These are phyloP conservation scores for Globisporangium polare DNA, from an alignment of 352 stramenopile genomes.

Conservation along the genomic window DNA sequence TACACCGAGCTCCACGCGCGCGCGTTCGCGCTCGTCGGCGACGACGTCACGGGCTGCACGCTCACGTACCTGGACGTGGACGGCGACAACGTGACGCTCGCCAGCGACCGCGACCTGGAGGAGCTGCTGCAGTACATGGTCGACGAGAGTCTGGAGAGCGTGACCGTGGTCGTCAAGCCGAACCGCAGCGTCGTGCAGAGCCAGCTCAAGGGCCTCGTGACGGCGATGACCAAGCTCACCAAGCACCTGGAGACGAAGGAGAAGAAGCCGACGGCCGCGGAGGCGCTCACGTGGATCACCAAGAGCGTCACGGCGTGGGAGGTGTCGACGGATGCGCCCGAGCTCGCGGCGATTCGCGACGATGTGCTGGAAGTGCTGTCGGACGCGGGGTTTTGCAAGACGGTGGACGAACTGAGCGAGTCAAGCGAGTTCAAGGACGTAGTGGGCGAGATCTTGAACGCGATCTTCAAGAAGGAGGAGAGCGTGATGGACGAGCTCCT, in stretches of 20 bases:
- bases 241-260: constrained; percentile 23
- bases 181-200: constrained; percentile 27
- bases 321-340: constrained; percentile 31
- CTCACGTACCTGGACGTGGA: constrained; percentile 39
- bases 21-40: neutral
- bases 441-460: constrained; percentile 22
- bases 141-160: constrained; percentile 1
- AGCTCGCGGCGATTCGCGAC: constrained; percentile 38
- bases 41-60: constrained; percentile 4
- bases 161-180: constrained; percentile 11
- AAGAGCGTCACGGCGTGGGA: constrained; percentile 40
- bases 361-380: constrained; percentile 38
- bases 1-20: neutral
- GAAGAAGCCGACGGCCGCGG: constrained; percentile 32
- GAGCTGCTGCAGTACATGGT: constrained; percentile 29
- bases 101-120: constrained; percentile 27
- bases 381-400: constrained; percentile 28
- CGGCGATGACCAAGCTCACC: constrained; percentile 48
- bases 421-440: constrained; percentile 38
- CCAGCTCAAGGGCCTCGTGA: constrained; percentile 43
- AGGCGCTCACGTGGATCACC: constrained; percentile 36
- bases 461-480: constrained; percentile 30
- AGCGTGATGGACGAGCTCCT: constrained; percentile 29
- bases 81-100: constrained; percentile 39
- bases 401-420: constrained; percentile 28